phyloP scores from a whole-genome alignment of 2,329 filamentous ascomycete species.

The Trichoderma endophyticum region DNA sequence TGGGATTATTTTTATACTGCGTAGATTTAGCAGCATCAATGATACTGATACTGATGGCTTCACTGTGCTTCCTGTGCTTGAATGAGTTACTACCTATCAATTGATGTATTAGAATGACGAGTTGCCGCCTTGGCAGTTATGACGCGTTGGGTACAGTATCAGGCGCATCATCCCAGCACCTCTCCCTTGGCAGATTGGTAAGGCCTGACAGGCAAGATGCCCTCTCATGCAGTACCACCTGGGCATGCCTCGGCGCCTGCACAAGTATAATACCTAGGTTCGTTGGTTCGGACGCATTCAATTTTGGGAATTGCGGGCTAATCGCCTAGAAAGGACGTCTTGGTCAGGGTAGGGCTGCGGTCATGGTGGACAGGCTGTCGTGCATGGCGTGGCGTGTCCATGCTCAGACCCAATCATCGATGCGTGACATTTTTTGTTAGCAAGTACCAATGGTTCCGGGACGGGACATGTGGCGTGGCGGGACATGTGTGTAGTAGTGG shows the following conservation, averaged over 20 bases:
- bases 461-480: background rate
- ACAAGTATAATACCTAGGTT: background rate
- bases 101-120: background rate
- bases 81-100: background rate
- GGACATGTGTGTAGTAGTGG: background rate
- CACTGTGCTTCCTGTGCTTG: background rate
- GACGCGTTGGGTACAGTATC: background rate
- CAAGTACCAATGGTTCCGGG: background rate
- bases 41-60: background rate
- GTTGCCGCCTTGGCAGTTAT: background rate
- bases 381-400: slow-evolving; percentile 16
- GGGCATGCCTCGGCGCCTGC: background rate
- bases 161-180: background rate
- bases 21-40: background rate
- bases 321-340: background rate
- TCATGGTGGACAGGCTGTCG: slow-evolving; percentile 8
- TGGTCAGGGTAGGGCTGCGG: background rate
- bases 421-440: slow-evolving; percentile 2
- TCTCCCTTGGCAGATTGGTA: background rate
- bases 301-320: background rate
- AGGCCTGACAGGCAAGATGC: background rate
- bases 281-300: background rate
- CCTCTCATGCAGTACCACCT: background rate
- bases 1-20: background rate
- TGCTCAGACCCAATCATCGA: slow-evolving; percentile 6